Evolutionary conservation across 1,139 yeast species (phyloP), one percentile per base, ranked within the genome.

Genomic region (Arxiozyma heterogenica): DNA sequence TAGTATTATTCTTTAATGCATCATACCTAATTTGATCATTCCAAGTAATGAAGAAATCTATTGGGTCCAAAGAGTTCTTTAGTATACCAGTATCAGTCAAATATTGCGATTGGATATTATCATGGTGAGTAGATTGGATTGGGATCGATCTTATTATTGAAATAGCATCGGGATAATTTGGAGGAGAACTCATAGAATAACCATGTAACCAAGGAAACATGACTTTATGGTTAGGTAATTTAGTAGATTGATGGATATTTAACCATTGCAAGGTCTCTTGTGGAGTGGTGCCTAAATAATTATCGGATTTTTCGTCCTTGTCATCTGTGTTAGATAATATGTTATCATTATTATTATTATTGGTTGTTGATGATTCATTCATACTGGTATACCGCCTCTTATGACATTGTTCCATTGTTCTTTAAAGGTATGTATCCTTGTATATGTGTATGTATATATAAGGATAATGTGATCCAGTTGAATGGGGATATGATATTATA

Each of bases 141-240:
- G 52, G 51, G 25, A 69, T 65, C 0, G 82, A 74, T 54, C 83
- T 73, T 0, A 84, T 70, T 42, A 83, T 74, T 77, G 81, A 79
- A 39, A 82, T 22, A 59, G 68, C 65, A 62, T 78, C 53, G 54
- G 62, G 49, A 58, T 62, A 57, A 58, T 55, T 20, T 38, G 64
- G 59, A 41, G 64, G 59, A 5, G 50, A 39, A 4, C 59, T 51
- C 43, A 54, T 54, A 46, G 69, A 51, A 59, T 78, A 53, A 79
- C 96, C 95, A 66, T 90, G 96, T 46, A 88, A 75, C 97, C 97
- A 90, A 1, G 98, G 98, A 63, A 90, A 91, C 77, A 90, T 80
- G 9, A 65, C 68, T 30, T 74, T 78, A 17, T 93, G 84, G 1
- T 78, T 80, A 0, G 96, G 96, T 42, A 89, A 71, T 1, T 81